These are phyloP conservation scores for Sarocladium brachiariae DNA, from an alignment of 2,329 filamentous ascomycete species.

Conservation along the genomic window DNA sequence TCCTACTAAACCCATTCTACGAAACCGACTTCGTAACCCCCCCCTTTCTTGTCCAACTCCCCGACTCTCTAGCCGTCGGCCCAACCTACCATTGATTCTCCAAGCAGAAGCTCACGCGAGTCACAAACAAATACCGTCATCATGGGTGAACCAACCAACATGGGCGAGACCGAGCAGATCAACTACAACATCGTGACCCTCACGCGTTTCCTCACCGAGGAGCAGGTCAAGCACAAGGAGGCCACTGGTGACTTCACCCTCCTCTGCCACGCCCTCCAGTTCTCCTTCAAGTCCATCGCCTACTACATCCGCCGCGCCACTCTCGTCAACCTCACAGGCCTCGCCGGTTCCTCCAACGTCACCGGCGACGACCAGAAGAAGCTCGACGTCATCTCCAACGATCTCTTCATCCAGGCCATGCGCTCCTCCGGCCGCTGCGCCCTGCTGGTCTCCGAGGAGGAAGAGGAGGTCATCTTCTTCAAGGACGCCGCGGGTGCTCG, in stretches of 20 bases:
- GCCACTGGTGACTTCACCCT: constrained; percentile 98
- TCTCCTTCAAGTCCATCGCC: constrained; percentile 99
- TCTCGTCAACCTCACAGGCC: constrained; percentile 88
- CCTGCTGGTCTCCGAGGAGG: constrained; percentile 94
- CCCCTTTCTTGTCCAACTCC: neutral
- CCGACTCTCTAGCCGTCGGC: constrained; percentile 10
- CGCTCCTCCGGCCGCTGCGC: constrained; percentile 83
- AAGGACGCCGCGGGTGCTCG: constrained; percentile 66
- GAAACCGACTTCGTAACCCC: neutral
- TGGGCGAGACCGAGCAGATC: constrained; percentile 65
- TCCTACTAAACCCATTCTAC: neutral
- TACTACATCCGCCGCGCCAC: constrained; percentile 98
- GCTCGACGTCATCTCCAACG: constrained; percentile 97
- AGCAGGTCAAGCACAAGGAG: constrained; percentile 87
- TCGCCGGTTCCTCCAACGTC: constrained; percentile 89
- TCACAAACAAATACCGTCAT: constrained; percentile 16
- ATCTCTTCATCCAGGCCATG: constrained; percentile 96
- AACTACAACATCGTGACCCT: constrained; percentile 96
- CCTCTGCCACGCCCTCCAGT: constrained; percentile 94
- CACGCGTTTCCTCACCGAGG: constrained; percentile 91
- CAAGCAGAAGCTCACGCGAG: too few species aligned
- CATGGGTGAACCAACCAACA: constrained; percentile 34
- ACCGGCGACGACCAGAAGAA: constrained; percentile 99
- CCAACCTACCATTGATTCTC: too few species aligned
- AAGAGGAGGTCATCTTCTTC: constrained; percentile 89